Conservation (phyloP, 2,329 filamentous ascomycete genomes). For the Beauveria caledonica region DNA sequence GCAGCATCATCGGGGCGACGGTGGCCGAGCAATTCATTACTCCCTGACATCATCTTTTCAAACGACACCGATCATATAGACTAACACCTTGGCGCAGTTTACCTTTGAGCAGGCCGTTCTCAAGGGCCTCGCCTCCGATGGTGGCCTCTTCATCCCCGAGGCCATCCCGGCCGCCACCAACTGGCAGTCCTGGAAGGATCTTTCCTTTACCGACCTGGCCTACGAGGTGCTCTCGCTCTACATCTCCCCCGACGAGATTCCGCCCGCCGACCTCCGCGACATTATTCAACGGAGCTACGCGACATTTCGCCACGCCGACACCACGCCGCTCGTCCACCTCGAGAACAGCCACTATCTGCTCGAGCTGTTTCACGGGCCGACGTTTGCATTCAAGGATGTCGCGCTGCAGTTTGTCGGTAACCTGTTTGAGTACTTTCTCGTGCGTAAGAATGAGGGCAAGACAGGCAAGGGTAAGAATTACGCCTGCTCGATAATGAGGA, state of each 20-base stretch:
- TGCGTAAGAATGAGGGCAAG: conserved; percentile 64
- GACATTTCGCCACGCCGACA: conserved; percentile 73
- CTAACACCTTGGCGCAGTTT: conserved; percentile 41
- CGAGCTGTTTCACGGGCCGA: conserved; percentile 94
- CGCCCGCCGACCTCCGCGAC: conserved; percentile 65
- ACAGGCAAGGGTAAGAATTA: conserved; percentile 38
- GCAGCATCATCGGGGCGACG: background rate
- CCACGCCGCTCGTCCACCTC: conserved; percentile 73
- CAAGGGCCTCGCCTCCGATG: conserved; percentile 79
- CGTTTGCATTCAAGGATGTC: conserved; percentile 92
- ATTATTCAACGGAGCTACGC: conserved; percentile 82
- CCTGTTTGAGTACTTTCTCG: conserved; percentile 82
- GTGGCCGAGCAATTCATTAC: too few relatives aligned
- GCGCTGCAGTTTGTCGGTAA: conserved; percentile 95
- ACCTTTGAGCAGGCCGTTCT: conserved; percentile 88
- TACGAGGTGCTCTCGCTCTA: conserved; percentile 81
- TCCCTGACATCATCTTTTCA: too few relatives aligned
- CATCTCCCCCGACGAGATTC: conserved; percentile 77
- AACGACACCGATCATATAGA: background rate
- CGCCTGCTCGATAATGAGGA: background rate
- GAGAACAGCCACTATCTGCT: conserved; percentile 72
- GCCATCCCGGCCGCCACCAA: conserved; percentile 49
- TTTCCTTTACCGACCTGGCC: conserved; percentile 74
- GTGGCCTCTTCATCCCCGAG: conserved; percentile 84
- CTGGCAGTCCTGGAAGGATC: conserved; percentile 69